Conservation (phyloP, 1,284 basidiomycete genomes). For the Naganishia albida region DNA sequence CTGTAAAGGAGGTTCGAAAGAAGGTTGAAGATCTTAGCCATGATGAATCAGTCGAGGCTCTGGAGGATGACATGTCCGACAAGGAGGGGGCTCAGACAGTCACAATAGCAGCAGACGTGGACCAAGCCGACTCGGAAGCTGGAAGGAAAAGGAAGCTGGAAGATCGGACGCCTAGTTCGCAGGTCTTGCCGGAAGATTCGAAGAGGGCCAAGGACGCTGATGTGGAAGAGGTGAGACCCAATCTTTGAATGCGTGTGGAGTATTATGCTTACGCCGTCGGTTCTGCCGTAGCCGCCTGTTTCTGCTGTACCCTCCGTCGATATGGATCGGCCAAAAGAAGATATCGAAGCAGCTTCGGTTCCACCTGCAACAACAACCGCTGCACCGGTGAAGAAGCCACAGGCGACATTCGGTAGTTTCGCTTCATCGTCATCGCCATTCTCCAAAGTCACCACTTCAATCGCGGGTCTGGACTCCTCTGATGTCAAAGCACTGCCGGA, state of each 20-base stretch:
- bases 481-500: slow-evolving; percentile 66
- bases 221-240: slow-evolving; percentile 21
- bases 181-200: slow-evolving; percentile 10
- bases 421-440: slow-evolving; percentile 66
- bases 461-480: slow-evolving; percentile 57
- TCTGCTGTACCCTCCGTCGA: slow-evolving; percentile 14
- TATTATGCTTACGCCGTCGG: not conserved
- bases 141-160: slow-evolving; percentile 33
- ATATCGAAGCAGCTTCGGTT: not conserved
- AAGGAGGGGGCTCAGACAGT: slow-evolving; percentile 1
- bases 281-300: slow-evolving; percentile 17
- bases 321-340: slow-evolving; percentile 19
- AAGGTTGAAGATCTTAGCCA: slow-evolving; percentile 50
- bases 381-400: slow-evolving; percentile 39
- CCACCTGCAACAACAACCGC: slow-evolving; percentile 23
- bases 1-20: slow-evolving; percentile 49
- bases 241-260: not conserved
- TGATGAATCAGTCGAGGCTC: slow-evolving; percentile 42
- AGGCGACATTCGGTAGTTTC: slow-evolving; percentile 62
- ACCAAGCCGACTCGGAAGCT: slow-evolving; percentile 1
- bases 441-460: slow-evolving; percentile 52
- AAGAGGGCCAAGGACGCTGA: slow-evolving; percentile 30
- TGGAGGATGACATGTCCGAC: slow-evolving; percentile 26
- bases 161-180: slow-evolving; percentile 27
- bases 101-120: not conserved